Percentiles rank a stretch among this genome's conserved stretches.
phyloP scores from a whole-genome alignment of 495 filamentous ascomycete genomes.

The Podospora comata region DNA sequence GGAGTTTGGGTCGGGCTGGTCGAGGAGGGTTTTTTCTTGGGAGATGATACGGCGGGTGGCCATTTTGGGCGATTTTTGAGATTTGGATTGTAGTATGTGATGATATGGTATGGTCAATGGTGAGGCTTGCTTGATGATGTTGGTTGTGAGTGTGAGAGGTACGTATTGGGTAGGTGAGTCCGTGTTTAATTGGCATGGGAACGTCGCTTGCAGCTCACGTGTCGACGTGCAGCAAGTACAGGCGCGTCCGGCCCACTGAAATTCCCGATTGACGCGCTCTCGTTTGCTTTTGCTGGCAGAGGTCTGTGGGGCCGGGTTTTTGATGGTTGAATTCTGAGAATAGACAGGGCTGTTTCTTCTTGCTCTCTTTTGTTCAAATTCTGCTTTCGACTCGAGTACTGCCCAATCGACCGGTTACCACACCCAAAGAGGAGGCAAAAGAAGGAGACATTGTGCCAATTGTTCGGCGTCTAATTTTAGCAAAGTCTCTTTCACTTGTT shows the following conservation, averaged over 20 bases:
- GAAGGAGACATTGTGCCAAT: background rate
- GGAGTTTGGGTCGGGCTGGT: constrained; percentile 51
- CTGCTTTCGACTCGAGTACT: background rate
- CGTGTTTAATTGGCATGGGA: background rate
- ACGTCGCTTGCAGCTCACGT: constrained; percentile 18
- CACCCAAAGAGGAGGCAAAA: background rate
- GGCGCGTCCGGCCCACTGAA: constrained; percentile 25
- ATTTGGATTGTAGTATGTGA: background rate
- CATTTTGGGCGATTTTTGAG: constrained; percentile 48
- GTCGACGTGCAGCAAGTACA: constrained; percentile 15
- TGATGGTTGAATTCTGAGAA: background rate
- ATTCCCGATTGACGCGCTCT: constrained; percentile 19
- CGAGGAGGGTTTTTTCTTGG: constrained; percentile 51
- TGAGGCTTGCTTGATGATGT: background rate
- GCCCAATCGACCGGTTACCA: background rate
- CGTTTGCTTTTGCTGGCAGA: constrained; percentile 11
- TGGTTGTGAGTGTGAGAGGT: background rate
- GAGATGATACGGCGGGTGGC: constrained; percentile 56
- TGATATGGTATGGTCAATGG: background rate
- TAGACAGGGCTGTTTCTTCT: constrained; percentile 1
- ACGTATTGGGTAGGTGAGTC: background rate
- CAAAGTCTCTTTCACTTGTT: background rate
- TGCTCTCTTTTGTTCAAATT: background rate
- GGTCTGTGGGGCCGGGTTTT: background rate
- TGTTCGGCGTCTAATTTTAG: background rate